Percentiles rank a stretch among this genome's conserved stretches.
Evolutionary conservation across 2,329 filamentous ascomycete genomes (phyloP).

Genomic region (Verticillium nubilum): DNA sequence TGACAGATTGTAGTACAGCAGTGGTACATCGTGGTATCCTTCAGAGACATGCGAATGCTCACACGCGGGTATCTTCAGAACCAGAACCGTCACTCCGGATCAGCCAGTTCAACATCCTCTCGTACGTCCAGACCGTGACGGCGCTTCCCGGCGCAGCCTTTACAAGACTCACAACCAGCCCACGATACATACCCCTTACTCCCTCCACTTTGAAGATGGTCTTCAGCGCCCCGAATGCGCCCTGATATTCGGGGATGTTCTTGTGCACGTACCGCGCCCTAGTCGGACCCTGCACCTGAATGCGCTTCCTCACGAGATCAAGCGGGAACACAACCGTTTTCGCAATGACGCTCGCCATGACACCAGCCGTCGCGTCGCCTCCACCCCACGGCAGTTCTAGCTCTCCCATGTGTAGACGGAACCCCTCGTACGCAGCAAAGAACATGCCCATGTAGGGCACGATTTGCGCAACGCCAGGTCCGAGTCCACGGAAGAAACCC

Average conservation of each 20-base stretch:
- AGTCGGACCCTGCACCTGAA: conserved; percentile 93
- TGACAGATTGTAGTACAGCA: not conserved
- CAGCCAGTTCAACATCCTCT: conserved; percentile 62
- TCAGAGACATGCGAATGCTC: not conserved
- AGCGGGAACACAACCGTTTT: conserved; percentile 92
- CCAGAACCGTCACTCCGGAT: conserved; percentile 24
- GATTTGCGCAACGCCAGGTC: conserved; percentile 78
- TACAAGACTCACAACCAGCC: conserved; percentile 79
- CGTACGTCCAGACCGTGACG: conserved; percentile 93
- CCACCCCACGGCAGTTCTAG: conserved; percentile 64
- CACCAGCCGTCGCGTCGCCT: conserved; percentile 77
- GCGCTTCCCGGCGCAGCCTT: conserved; percentile 94
- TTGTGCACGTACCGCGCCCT: conserved; percentile 71
- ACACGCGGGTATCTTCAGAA: not conserved
- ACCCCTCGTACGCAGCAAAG: conserved; percentile 80
- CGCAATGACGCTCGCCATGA: conserved; percentile 70
- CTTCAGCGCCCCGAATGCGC: conserved; percentile 60
- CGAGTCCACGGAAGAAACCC: conserved; percentile 86
- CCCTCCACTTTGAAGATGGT: conserved; percentile 71
- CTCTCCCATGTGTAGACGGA: conserved; percentile 54
- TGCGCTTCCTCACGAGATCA: conserved; percentile 84
- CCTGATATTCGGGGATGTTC: conserved; percentile 79
- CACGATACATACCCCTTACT: conserved; percentile 75
- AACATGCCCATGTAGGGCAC: conserved; percentile 97
- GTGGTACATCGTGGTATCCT: not conserved